These are phyloP conservation scores for Prunus padus DNA, from an alignment of 306 rosid genomes.

Conservation along the genomic window DNA sequence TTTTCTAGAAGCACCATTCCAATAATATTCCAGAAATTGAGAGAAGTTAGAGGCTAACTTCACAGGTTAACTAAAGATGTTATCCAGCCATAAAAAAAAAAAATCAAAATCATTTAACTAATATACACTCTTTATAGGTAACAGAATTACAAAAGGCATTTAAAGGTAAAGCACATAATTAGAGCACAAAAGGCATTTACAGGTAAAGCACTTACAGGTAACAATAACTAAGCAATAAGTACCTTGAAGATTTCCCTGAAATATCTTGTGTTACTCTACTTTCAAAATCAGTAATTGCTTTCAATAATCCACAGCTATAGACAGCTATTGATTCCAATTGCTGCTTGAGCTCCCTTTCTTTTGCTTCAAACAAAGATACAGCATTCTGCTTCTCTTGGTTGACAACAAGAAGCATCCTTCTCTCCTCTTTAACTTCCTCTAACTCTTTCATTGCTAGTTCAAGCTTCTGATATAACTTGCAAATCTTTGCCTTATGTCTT, in stretches of 20 bases:
- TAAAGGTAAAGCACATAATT: not conserved
- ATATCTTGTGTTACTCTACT: slow-evolving; percentile 51
- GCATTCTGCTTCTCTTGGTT: slow-evolving; percentile 45
- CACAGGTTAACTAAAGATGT: not conserved
- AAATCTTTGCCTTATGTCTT: slow-evolving; percentile 34
- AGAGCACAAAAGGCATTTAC: not conserved
- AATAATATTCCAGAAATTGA: not conserved
- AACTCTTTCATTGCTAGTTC: slow-evolving; percentile 41
- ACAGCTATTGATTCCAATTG: slow-evolving; percentile 50
- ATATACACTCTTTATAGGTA: too few relatives aligned
- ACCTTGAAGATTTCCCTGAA: slow-evolving; percentile 67
- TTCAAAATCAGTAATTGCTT: slow-evolving; percentile 51
- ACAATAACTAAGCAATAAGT: slow-evolving; percentile 25
- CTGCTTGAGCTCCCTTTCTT: slow-evolving; percentile 52
- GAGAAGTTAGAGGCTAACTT: not conserved
- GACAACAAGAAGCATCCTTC: slow-evolving; percentile 29
- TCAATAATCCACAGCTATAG: slow-evolving; percentile 38
- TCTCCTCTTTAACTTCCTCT: slow-evolving; percentile 49
- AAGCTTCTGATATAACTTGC: slow-evolving; percentile 30
- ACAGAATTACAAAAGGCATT: too few relatives aligned
- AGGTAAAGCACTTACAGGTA: not conserved
- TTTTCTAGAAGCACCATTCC: not conserved
- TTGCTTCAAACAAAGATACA: slow-evolving; percentile 36
- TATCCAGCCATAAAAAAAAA: too few relatives aligned
- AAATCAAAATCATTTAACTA: too few relatives aligned